Evolutionary conservation across 805 yeast genomes (phyloP).

Genomic region (Wickerhamiella cacticola): DNA sequence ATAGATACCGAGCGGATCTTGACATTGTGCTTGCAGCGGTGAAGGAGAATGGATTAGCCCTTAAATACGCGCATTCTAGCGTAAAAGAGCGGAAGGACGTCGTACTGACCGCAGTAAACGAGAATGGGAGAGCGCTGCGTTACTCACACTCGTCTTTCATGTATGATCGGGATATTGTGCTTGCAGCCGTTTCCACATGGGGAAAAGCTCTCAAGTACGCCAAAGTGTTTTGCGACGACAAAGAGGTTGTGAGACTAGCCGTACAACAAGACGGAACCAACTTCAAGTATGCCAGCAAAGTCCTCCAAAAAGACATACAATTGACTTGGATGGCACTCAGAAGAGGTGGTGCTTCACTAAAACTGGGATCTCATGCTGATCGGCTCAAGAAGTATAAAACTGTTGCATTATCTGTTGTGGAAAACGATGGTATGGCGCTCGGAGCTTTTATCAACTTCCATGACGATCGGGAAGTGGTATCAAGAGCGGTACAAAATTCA

Average conservation of each 20-base stretch:
- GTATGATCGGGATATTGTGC: neutral
- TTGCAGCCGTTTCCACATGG: conserved; percentile 1
- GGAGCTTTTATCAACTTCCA: neutral
- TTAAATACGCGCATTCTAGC: neutral
- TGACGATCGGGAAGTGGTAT: conserved; percentile 1
- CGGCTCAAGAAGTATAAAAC: neutral
- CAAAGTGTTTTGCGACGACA: neutral
- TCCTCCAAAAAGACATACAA: neutral
- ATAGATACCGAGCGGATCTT: neutral
- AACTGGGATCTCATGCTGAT: neutral
- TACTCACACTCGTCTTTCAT: neutral
- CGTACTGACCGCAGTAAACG: conserved; percentile 3
- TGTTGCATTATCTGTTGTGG: neutral
- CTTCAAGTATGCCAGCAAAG: neutral
- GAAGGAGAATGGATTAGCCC: neutral
- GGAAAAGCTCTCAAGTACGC: conserved; percentile 1
- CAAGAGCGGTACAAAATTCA: neutral
- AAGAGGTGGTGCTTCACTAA: neutral
- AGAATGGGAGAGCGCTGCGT: neutral
- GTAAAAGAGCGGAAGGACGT: neutral
- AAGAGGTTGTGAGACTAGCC: conserved; percentile 2
- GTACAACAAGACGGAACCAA: neutral
- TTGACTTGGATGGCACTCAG: neutral
- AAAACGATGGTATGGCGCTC: neutral
- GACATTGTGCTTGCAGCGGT: conserved; percentile 6